Conservation (phyloP, 2,329 filamentous ascomycete species). For the Beauveria sp. region DNA sequence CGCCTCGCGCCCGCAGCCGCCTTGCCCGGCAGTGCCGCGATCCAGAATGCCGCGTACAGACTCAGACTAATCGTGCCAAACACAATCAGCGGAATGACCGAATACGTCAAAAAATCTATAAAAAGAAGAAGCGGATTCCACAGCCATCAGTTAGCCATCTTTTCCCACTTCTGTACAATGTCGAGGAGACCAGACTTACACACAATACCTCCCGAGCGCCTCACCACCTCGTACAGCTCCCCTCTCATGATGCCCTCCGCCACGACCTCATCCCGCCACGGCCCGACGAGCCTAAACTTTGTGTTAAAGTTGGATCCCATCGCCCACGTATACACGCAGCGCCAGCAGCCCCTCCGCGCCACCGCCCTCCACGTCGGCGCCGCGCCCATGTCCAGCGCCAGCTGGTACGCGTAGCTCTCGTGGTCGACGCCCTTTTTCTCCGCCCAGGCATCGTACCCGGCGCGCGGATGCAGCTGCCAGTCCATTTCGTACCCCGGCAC, state of each 20-base stretch:
- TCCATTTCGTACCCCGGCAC: conserved; percentile 30
- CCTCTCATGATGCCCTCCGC: conserved; percentile 31
- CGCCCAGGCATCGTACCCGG: conserved; percentile 25
- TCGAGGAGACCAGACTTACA: conserved; percentile 25
- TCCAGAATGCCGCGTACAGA: conserved; percentile 17
- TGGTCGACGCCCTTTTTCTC: conserved; percentile 38
- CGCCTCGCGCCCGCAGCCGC: neutral
- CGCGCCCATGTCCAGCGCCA: conserved; percentile 38
- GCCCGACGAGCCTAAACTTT: conserved; percentile 39
- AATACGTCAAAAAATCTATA: conserved; percentile 28
- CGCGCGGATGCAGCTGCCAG: conserved; percentile 31
- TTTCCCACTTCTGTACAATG: no score
- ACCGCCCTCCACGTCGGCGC: conserved; percentile 32
- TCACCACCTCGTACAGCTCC: conserved; percentile 34
- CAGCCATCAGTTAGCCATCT: neutral
- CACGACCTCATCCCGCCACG: conserved; percentile 31
- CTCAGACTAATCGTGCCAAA: conserved; percentile 27
- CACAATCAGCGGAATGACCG: conserved; percentile 27
- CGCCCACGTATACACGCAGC: conserved; percentile 36
- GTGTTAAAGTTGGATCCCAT: conserved; percentile 42
- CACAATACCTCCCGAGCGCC: conserved; percentile 27
- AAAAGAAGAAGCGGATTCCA: no score
- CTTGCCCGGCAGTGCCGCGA: neutral
- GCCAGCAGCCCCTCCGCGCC: conserved; percentile 27
- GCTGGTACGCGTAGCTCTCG: conserved; percentile 42